A percentile compares a stretch with the other conserved stretches of the same genome.
Conservation (phyloP, 768 basidiomycete genomes). For the Daedaleopsis sinensis region DNA sequence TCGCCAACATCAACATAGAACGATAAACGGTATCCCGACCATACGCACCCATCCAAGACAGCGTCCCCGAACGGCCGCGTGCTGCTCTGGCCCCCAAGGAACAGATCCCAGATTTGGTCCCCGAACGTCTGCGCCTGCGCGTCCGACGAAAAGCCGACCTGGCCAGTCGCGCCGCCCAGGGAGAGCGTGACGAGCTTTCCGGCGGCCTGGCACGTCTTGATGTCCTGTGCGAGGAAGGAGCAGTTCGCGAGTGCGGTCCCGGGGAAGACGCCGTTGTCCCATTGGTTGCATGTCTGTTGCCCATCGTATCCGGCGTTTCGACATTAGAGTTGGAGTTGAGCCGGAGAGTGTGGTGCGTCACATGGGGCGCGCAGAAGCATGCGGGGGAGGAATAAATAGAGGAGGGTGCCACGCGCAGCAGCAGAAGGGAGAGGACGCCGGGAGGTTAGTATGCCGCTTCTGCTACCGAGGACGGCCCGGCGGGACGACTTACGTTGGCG, state of each 20-base stretch:
- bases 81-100: conserved; percentile 61
- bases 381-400: not conserved
- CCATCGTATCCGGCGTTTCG: not conserved
- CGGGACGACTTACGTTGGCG: conserved; percentile 48
- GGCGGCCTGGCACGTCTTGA: conserved; percentile 58
- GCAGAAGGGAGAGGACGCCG: not conserved
- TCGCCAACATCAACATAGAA: not conserved
- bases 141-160: conserved; percentile 61
- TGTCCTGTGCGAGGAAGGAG: conserved; percentile 57
- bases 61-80: conserved; percentile 77
- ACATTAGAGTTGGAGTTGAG: not conserved
- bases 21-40: not conserved
- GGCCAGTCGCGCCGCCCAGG: conserved; percentile 54
- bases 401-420: not conserved
- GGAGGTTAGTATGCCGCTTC: not conserved
- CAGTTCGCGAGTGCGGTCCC: conserved; percentile 68
- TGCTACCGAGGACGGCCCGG: conserved; percentile 1
- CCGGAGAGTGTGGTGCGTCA: not conserved
- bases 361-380: not conserved
- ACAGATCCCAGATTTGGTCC: conserved; percentile 69
- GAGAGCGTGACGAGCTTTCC: conserved; percentile 42
- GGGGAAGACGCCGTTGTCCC: conserved; percentile 55
- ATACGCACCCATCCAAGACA: conserved; percentile 67
- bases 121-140: conserved; percentile 60
- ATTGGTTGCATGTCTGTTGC: conserved; percentile 59